Base-by-base conservation (phyloP, 2,329 filamentous ascomycete species). In the Beauveria sp. region DNA sequence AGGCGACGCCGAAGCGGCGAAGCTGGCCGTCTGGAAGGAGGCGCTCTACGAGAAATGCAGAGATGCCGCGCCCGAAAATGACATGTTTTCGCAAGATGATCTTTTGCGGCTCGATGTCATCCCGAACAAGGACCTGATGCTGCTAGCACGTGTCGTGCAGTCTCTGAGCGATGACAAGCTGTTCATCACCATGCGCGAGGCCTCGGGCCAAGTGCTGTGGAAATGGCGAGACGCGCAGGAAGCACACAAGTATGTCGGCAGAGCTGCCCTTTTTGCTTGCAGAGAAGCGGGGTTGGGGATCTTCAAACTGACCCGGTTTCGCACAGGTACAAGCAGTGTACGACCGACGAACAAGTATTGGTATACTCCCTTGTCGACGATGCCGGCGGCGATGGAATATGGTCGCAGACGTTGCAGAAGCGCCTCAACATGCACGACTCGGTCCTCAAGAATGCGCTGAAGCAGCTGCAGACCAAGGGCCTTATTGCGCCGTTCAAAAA, bases 321-420 rank as follows among this genome's bases (percentile, higher is more conserved):
- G 42, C 30, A 57, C 65, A 86, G 83, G 67, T 86, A 86, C 72
- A 82, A 81, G 66, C 77, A 78, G 63, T 81, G 86, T 64, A 75
- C 78, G 52, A 84, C 85, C 63, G 86, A 93, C 69, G 93, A 98
- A 67, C 84, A 88, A 75, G 84, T 86, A 70, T 82, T 96, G 70
- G 89, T 98, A 28, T 98, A 96, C 81, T 86, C 87, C 66, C 85
- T 91, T 68, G 93, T 99, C 71, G 93, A 98, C 75, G 88, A 90
- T 67, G 87, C 90, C 34, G 90, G 89, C 65, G 84, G 85, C 66
- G 89, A 91, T 69, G 95, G 93, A 63, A 91, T 96, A 70, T 99
- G 95, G 95, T 88, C 89, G 64, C 91, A 91, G 72, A 89, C 86
- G 16, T 87, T 99, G 67, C 90, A 93, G 73, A 82, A 81, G 67